Conservation (phyloP, 202 grass and related monocot species). For the Cymbopogon flexuosus region DNA sequence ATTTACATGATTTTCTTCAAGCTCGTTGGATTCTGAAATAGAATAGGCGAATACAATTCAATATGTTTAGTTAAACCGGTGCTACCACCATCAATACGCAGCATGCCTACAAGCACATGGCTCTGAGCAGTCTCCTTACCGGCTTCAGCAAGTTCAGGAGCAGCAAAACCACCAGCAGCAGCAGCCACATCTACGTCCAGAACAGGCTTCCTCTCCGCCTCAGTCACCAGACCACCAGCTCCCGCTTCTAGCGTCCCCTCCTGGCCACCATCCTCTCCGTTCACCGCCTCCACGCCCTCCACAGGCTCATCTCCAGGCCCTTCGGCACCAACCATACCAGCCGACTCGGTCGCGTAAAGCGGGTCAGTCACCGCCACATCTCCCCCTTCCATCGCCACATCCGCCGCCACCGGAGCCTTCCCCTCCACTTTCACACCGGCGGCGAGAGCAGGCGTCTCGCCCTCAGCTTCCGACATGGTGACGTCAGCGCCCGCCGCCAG, state of each 20-base stretch:
- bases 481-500: slow-evolving; percentile 33
- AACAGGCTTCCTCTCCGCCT: background rate
- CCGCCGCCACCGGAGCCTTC: background rate
- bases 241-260: slow-evolving; percentile 12
- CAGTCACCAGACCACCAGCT: background rate
- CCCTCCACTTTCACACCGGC: slow-evolving; percentile 17
- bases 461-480: slow-evolving; percentile 24
- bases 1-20: background rate
- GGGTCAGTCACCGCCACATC: slow-evolving; percentile 1
- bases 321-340: slow-evolving; percentile 31
- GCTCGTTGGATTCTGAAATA: slow-evolving; percentile 10
- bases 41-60: background rate
- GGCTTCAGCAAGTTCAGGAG: background rate
- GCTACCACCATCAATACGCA: background rate
- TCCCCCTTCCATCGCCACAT: background rate
- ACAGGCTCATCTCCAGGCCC: background rate
- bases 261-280: slow-evolving; percentile 3
- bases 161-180: slow-evolving; percentile 6
- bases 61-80: background rate
- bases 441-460: background rate
- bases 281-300: background rate
- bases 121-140: slow-evolving; percentile 21
- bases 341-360: slow-evolving; percentile 22
- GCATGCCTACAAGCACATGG: background rate
- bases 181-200: background rate